These are phyloP conservation scores for Chytridiales sp. DNA, from an alignment of 371 early-diverging fungal species.

Conservation along the genomic window DNA sequence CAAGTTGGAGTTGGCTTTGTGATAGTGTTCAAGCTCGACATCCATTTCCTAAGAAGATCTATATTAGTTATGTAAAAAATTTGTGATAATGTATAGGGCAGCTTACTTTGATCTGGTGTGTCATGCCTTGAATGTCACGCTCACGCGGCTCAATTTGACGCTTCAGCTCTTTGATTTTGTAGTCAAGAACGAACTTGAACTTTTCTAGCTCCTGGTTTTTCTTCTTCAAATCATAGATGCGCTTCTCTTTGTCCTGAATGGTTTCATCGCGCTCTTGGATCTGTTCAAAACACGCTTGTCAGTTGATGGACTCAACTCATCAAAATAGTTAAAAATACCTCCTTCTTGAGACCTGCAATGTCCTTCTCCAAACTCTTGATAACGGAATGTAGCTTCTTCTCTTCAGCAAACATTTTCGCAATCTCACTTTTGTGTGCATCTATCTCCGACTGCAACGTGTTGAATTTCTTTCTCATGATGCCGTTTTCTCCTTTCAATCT, in stretches of 20 bases:
- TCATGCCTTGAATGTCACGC: constrained; percentile 54
- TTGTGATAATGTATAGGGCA: neutral
- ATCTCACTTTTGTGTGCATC: constrained; percentile 58
- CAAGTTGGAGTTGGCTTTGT: constrained; percentile 44
- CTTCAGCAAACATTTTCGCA: constrained; percentile 52
- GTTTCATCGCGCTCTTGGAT: constrained; percentile 60
- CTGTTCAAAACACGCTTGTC: constrained; percentile 17
- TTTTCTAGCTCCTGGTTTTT: constrained; percentile 65
- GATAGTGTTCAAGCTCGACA: constrained; percentile 52
- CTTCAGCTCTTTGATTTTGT: constrained; percentile 59
- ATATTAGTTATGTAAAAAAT: neutral
- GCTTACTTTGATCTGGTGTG: constrained; percentile 49
- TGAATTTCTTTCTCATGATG: constrained; percentile 60
- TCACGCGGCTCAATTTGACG: constrained; percentile 60
- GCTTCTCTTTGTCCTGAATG: constrained; percentile 59
- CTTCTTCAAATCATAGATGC: constrained; percentile 58
- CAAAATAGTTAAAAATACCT: constrained; percentile 33
- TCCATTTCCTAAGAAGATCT: constrained; percentile 50
- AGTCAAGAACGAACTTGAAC: constrained; percentile 63
- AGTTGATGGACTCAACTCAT: neutral
- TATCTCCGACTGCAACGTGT: constrained; percentile 57
- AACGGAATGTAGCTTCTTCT: constrained; percentile 54
- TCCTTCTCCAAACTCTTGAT: constrained; percentile 60
- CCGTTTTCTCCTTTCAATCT: constrained; percentile 58
- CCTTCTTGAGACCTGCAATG: constrained; percentile 54